Evolutionary conservation across 2,329 filamentous ascomycete species (phyloP).

Genomic region (Trichoderma sp.): DNA sequence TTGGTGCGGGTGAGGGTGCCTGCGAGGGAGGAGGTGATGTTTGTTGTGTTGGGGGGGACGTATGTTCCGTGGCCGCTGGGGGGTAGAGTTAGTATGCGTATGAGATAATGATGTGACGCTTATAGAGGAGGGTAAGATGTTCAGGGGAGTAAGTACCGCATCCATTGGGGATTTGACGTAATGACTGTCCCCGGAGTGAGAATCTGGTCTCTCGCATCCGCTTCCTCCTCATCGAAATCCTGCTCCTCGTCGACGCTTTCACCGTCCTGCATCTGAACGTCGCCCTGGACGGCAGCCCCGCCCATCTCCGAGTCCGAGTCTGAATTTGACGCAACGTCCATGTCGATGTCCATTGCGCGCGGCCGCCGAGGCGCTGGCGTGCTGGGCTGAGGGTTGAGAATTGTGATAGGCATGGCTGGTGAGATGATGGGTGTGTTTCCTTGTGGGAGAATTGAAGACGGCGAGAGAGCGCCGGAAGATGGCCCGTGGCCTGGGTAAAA

Average conservation of each 20-base stretch:
- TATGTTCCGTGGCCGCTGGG: slow-evolving; percentile 90
- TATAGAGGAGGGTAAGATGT: not conserved
- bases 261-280: slow-evolving; percentile 49
- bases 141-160: slow-evolving; percentile 59
- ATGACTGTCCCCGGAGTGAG: slow-evolving; percentile 89
- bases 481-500: not conserved
- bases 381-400: slow-evolving; percentile 46
- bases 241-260: slow-evolving; percentile 43
- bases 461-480: not conserved
- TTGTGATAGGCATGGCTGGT: slow-evolving; percentile 51
- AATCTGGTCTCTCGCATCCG: slow-evolving; percentile 52
- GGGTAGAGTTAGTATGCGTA: no score
- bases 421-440: slow-evolving; percentile 3
- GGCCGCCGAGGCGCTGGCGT: slow-evolving; percentile 33
- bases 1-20: slow-evolving; percentile 92
- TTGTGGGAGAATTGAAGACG: not conserved
- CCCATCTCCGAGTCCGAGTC: slow-evolving; percentile 45
- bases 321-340: slow-evolving; percentile 43
- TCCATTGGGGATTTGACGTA: slow-evolving; percentile 93
- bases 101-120: not conserved
- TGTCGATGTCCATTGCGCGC: slow-evolving; percentile 25
- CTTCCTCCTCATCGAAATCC: slow-evolving; percentile 32
- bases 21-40: slow-evolving; percentile 87
- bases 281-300: slow-evolving; percentile 50
- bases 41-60: slow-evolving; percentile 60